These are phyloP conservation scores for Erysiphe pulchra DNA, from an alignment of 2,329 filamentous ascomycete genomes.

Conservation along the genomic window DNA sequence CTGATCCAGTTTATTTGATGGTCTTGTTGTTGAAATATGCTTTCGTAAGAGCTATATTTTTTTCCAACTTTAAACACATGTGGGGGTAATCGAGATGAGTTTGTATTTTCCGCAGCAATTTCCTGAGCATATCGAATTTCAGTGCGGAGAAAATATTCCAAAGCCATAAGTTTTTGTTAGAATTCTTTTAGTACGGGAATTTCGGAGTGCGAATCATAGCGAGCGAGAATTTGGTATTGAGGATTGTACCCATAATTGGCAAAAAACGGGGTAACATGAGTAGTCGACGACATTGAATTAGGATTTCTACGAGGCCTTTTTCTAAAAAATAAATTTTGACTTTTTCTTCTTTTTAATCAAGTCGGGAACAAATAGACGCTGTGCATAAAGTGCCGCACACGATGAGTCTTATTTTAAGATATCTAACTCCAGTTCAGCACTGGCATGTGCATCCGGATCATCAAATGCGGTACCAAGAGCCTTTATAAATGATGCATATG, in stretches of 20 bases:
- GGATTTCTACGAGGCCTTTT: no score
- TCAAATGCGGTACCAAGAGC: no score
- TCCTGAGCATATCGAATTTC: not conserved
- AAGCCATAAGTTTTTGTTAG: not conserved
- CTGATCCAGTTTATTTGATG: constrained; percentile 1
- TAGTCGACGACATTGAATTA: constrained; percentile 1
- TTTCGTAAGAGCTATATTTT: not conserved
- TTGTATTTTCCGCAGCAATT: not conserved
- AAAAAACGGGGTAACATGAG: not conserved
- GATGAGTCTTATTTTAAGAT: no score
- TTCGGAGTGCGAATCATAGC: not conserved
- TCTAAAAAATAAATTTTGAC: no score
- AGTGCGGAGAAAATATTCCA: not conserved
- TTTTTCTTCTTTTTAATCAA: no score
- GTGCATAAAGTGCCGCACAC: no score
- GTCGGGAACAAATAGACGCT: no score
- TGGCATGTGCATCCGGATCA: no score
- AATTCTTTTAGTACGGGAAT: not conserved
- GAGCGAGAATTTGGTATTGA: not conserved
- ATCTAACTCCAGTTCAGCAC: no score
- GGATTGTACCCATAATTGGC: not conserved
- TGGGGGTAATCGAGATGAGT: not conserved
- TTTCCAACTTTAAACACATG: not conserved
- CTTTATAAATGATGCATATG: no score
- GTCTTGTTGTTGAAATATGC: constrained; percentile 1